phyloP scores from a whole-genome alignment of 2,329 filamentous ascomycete species.

The Eutypella sp. region DNA sequence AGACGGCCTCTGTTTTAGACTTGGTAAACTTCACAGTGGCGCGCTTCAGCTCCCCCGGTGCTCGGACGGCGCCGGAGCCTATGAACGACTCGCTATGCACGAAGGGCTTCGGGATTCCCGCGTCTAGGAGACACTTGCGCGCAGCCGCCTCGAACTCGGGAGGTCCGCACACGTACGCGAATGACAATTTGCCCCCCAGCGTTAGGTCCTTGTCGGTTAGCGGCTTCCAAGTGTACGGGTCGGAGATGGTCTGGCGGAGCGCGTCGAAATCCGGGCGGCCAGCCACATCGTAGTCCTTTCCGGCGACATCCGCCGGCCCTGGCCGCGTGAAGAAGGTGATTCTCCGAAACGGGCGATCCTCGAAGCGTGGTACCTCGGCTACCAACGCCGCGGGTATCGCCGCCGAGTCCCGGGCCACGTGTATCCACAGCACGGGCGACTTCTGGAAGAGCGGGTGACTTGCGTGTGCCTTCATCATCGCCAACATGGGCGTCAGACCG shows the following conservation, averaged over 20 bases:
- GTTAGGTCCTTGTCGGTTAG: constrained; percentile 8
- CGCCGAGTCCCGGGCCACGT: constrained; percentile 10
- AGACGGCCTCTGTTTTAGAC: constrained; percentile 12
- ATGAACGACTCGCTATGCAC: constrained; percentile 18
- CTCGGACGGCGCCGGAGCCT: constrained; percentile 2
- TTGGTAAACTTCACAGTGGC: constrained; percentile 14
- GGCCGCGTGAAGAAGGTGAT: constrained; percentile 17
- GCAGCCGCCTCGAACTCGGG: constrained; percentile 11
- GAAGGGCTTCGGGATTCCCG: constrained; percentile 5
- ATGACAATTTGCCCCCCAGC: constrained; percentile 11
- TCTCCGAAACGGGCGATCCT: constrained; percentile 5
- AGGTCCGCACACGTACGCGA: constrained; percentile 15
- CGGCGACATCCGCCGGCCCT: constrained; percentile 5
- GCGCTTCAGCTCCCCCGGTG: constrained; percentile 9
- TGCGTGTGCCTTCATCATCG: constrained; percentile 21
- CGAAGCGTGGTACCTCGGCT: constrained; percentile 9
- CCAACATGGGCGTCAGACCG: constrained; percentile 19
- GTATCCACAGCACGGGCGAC: constrained; percentile 16
- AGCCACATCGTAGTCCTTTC: constrained; percentile 10
- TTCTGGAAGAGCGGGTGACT: constrained; percentile 11
- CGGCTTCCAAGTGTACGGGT: constrained; percentile 11
- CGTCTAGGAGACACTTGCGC: constrained; percentile 5
- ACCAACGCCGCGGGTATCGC: constrained; percentile 9
- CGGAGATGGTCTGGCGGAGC: constrained; percentile 9
- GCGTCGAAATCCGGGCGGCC: constrained; percentile 12